Percentiles rank a stretch among this genome's conserved stretches.
phyloP scores from a whole-genome alignment of 352 stramenopile genomes.

The Elongisporangium undulatum region DNA sequence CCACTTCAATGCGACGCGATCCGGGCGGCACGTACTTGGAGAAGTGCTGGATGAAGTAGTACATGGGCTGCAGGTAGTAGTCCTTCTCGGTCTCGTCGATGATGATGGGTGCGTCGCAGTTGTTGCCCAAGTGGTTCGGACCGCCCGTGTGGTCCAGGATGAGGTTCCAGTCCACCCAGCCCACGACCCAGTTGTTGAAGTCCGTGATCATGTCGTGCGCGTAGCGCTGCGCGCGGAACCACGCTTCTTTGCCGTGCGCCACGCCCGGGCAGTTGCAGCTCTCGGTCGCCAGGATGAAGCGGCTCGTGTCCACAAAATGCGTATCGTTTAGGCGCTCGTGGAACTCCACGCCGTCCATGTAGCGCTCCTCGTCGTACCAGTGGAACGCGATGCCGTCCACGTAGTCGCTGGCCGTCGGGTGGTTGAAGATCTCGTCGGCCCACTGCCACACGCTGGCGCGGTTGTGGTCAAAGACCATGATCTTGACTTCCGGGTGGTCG shows the following conservation, averaged over 20 bases:
- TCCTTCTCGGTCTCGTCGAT: conserved; percentile 53
- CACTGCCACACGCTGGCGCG: conserved; percentile 69
- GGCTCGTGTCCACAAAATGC: conserved; percentile 51
- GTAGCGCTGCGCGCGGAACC: conserved; percentile 85
- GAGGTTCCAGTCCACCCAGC: conserved; percentile 94
- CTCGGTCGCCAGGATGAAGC: conserved; percentile 69
- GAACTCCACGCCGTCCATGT: conserved; percentile 70
- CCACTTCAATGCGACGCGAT: conserved; percentile 58
- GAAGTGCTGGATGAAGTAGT: conserved; percentile 91
- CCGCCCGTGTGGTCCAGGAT: conserved; percentile 83
- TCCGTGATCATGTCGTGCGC: conserved; percentile 90
- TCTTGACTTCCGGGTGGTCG: conserved; percentile 86
- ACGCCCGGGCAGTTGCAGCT: conserved; percentile 76
- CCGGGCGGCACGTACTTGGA: conserved; percentile 82
- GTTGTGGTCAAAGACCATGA: conserved; percentile 93
- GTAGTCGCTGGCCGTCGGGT: conserved; percentile 60
- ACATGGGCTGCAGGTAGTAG: conserved; percentile 85
- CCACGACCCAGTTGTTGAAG: conserved; percentile 83
- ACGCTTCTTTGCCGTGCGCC: conserved; percentile 48
- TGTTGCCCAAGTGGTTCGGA: conserved; percentile 85
- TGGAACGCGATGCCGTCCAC: conserved; percentile 91
- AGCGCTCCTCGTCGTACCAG: conserved; percentile 74
- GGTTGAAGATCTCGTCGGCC: conserved; percentile 65
- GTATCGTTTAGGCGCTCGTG: conserved; percentile 73
- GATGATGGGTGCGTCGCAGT: conserved; percentile 65